These are phyloP conservation scores for Raffaelea arxii DNA, from an alignment of 2,329 filamentous ascomycete genomes.

Conservation along the genomic window DNA sequence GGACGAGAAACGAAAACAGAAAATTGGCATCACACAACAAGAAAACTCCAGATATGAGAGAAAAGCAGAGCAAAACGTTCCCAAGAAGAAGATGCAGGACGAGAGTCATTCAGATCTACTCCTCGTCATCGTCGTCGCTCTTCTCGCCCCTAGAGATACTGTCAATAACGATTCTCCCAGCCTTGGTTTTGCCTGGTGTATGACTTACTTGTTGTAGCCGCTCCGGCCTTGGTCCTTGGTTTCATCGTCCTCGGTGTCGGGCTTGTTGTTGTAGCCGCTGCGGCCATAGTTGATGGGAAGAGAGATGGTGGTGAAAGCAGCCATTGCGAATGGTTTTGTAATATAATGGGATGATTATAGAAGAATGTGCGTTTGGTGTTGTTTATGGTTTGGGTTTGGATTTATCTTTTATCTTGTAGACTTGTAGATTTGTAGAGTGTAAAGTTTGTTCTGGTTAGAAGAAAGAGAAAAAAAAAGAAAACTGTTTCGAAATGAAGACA, in stretches of 20 bases:
- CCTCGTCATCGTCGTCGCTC: slow-evolving; percentile 27
- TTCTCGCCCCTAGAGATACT: slow-evolving; percentile 13
- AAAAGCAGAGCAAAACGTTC: too few species aligned
- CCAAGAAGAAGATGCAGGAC: too few species aligned
- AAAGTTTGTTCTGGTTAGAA: too few species aligned
- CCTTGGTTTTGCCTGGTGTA: not conserved
- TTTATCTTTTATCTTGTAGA: too few species aligned
- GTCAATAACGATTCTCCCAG: not conserved
- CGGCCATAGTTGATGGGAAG: slow-evolving; percentile 29
- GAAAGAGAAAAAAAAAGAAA: too few species aligned
- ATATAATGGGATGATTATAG: not conserved
- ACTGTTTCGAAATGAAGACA: too few species aligned
- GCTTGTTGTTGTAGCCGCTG: slow-evolving; percentile 30
- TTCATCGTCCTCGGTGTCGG: slow-evolving; percentile 22
- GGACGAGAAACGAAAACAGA: not conserved
- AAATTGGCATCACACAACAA: too few species aligned
- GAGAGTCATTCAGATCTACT: too few species aligned
- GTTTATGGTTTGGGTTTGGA: not conserved
- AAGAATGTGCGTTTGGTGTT: too few species aligned
- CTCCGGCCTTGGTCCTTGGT: slow-evolving; percentile 31
- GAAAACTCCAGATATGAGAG: too few species aligned
- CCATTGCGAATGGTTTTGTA: slow-evolving; percentile 13
- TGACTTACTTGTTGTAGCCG: slow-evolving; percentile 33
- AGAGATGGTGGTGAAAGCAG: slow-evolving; percentile 25
- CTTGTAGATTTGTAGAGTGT: too few species aligned